Percentiles rank a stretch among this genome's conserved stretches.
These are phyloP conservation scores for Hamamelis virginiana DNA, from an alignment of 164 flowering plant species.

Conservation along the genomic window DNA sequence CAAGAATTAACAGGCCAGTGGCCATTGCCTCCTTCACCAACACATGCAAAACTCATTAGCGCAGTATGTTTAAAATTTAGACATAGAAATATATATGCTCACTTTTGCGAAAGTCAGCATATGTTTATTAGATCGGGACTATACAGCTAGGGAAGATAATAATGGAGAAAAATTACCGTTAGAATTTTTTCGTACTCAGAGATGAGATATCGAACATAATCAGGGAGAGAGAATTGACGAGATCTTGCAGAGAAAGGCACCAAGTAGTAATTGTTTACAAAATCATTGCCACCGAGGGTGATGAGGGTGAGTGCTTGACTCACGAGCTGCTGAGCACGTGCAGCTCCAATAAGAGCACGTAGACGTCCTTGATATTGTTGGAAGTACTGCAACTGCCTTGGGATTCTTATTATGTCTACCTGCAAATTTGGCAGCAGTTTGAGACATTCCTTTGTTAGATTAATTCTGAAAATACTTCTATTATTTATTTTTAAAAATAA, in stretches of 20 bases:
- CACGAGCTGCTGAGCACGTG: background rate
- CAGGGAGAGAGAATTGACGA: slow-evolving; percentile 1
- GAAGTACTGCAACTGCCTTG: slow-evolving; percentile 1
- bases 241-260: slow-evolving; percentile 8
- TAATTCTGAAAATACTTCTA: too few relatives aligned
- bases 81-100: too few relatives aligned
- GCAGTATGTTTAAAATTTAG: too few relatives aligned
- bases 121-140: background rate
- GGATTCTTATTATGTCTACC: slow-evolving; percentile 6
- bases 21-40: too few relatives aligned
- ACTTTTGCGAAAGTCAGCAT: background rate
- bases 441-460: too few relatives aligned
- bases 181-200: slow-evolving; percentile 2
- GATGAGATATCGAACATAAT: slow-evolving; percentile 6
- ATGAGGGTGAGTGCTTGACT: background rate
- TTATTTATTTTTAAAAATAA: too few relatives aligned
- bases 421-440: background rate
- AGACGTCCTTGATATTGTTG: background rate
- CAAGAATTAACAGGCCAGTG: too few relatives aligned
- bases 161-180: too few relatives aligned
- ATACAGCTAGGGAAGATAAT: background rate
- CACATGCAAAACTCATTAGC: too few relatives aligned
- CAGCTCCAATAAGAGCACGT: background rate
- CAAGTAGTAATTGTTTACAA: slow-evolving; percentile 9
- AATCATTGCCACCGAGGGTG: slow-evolving; percentile 8